A percentile compares a stretch with the other conserved stretches of the same genome.
phyloP scores from a whole-genome alignment of 2,329 filamentous ascomycete species.

The Fusarium beomiforme region DNA sequence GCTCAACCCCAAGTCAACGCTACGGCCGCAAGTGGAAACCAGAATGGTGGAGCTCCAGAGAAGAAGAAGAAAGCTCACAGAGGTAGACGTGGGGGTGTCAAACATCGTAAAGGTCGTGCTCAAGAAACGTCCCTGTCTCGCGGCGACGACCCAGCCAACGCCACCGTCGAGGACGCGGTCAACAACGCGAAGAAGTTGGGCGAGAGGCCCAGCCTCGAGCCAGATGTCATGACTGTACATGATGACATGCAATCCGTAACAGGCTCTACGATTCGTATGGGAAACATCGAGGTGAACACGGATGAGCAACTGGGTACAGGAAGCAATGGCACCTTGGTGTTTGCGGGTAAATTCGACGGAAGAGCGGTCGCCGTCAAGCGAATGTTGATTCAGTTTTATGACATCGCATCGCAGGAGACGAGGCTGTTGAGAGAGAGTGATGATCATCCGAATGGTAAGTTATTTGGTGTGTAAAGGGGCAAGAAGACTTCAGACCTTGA shows the following conservation, averaged over 20 bases:
- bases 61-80: slow-evolving; percentile 77
- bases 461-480: no score
- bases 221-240: slow-evolving; percentile 68
- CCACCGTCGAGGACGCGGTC: slow-evolving; percentile 70
- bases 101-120: slow-evolving; percentile 69
- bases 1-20: background rate
- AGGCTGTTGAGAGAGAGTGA: slow-evolving; percentile 91
- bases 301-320: slow-evolving; percentile 77
- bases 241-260: slow-evolving; percentile 69
- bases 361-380: slow-evolving; percentile 95
- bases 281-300: slow-evolving; percentile 71
- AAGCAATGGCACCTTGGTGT: slow-evolving; percentile 97
- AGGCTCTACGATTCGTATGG: slow-evolving; percentile 68
- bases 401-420: slow-evolving; percentile 94
- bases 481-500: no score
- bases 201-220: slow-evolving; percentile 63
- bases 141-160: slow-evolving; percentile 55
- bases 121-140: slow-evolving; percentile 63
- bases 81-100: slow-evolving; percentile 76
- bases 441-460: slow-evolving; percentile 83
- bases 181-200: slow-evolving; percentile 68
- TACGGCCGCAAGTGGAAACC: background rate
- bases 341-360: slow-evolving; percentile 92
- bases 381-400: slow-evolving; percentile 95
- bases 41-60: slow-evolving; percentile 44